These are phyloP conservation scores for Penicillium freii DNA, from an alignment of 2,329 filamentous ascomycete species.

Conservation along the genomic window DNA sequence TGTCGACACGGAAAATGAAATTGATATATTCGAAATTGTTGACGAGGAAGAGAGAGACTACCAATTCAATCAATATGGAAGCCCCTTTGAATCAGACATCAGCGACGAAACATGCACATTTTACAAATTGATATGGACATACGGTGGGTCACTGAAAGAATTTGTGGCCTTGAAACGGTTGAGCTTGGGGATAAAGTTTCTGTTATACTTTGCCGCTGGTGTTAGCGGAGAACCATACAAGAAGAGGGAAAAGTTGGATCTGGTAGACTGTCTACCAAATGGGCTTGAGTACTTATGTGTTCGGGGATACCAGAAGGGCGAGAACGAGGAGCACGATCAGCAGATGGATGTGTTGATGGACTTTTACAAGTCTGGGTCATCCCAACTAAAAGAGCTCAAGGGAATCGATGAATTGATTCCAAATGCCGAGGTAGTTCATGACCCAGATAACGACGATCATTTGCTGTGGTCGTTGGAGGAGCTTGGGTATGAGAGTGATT, in stretches of 20 bases:
- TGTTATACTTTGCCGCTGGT: constrained; percentile 18
- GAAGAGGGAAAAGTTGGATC: not conserved
- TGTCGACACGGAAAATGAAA: constrained; percentile 13
- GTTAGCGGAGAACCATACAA: not conserved
- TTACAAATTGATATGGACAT: constrained; percentile 1
- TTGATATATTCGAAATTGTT: not conserved
- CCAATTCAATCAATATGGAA: not conserved
- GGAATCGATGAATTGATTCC: constrained; percentile 16
- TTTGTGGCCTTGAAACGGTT: constrained; percentile 20
- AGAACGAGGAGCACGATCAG: constrained; percentile 1
- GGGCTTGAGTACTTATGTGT: constrained; percentile 21
- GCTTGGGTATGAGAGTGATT: not conserved
- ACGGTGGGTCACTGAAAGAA: constrained; percentile 16
- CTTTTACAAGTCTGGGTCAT: not conserved
- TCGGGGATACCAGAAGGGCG: constrained; percentile 17
- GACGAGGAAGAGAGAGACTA: not conserved
- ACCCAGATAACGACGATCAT: constrained; percentile 5
- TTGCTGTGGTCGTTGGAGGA: constrained; percentile 2
- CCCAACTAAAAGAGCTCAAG: constrained; percentile 7
- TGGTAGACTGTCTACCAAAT: constrained; percentile 10
- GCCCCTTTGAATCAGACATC: not conserved
- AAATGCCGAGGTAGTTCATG: constrained; percentile 2
- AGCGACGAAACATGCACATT: not conserved
- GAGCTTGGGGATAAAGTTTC: constrained; percentile 15
- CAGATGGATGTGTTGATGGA: constrained; percentile 13